Evolutionary conservation across 2,329 filamentous ascomycete genomes (phyloP).

Genomic region (Dothistroma septosporum): DNA sequence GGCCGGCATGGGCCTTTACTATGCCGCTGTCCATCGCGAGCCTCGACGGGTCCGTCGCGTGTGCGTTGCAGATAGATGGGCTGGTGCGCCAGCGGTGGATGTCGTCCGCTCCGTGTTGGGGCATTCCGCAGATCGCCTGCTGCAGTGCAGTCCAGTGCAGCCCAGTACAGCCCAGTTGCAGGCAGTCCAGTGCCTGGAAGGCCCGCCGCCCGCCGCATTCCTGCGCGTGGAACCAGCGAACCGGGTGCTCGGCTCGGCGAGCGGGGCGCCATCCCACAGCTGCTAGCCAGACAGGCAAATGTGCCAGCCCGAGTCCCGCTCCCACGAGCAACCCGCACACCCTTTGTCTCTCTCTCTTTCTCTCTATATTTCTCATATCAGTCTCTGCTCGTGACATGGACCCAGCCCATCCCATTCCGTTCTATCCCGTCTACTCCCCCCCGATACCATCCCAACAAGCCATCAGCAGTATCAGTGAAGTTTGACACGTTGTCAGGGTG

Average conservation of each 20-base stretch:
- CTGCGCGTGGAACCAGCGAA: background rate
- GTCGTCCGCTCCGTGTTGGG: background rate
- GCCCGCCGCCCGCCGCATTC: background rate
- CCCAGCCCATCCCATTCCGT: no score
- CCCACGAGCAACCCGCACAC: background rate
- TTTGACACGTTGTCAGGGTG: constrained; percentile 19
- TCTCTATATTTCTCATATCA: no score
- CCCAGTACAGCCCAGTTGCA: no score
- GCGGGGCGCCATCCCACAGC: background rate
- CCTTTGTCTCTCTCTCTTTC: no score
- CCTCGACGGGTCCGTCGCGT: no score
- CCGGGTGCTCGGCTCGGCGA: constrained; percentile 8
- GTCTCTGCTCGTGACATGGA: no score
- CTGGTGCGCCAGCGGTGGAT: constrained; percentile 4
- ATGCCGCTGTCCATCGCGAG: constrained; percentile 5
- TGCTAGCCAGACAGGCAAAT: no score
- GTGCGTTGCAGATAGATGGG: constrained; percentile 12
- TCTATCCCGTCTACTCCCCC: no score
- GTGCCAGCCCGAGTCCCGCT: no score
- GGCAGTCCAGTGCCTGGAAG: background rate
- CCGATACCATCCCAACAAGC: no score
- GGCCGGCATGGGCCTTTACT: background rate
- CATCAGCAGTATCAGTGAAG: constrained; percentile 3
- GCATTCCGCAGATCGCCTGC: background rate
- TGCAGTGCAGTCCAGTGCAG: no score